A percentile compares a stretch with the other conserved stretches of the same genome.
phyloP scores from a whole-genome alignment of 306 rosid species.

The Coriaria nepalensis region DNA sequence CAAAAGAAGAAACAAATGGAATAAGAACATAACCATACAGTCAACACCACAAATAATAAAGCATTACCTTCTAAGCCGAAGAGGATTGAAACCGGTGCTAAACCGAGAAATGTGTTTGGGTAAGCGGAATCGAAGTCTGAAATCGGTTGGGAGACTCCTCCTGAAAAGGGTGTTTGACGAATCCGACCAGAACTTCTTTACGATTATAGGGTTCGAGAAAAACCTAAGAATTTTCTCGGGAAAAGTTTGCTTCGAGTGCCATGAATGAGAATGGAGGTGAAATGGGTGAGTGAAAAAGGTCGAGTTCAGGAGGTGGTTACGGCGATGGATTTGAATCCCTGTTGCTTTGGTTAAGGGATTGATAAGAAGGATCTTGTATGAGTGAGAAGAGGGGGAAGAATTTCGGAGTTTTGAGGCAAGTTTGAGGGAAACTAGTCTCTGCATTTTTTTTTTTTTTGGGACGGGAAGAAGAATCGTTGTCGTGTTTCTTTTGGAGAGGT shows the following conservation, averaged over 20 bases:
- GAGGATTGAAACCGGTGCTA: slow-evolving; percentile 12
- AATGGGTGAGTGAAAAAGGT: slow-evolving; percentile 15
- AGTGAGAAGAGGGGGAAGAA: slow-evolving; percentile 12
- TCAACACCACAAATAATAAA: slow-evolving; percentile 1
- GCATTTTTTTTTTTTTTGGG: slow-evolving; percentile 30
- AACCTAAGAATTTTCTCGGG: slow-evolving; percentile 21
- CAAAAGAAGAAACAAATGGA: slow-evolving; percentile 21
- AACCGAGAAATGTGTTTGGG: slow-evolving; percentile 19
- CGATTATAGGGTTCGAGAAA: slow-evolving; percentile 27
- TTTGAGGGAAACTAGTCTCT: slow-evolving; percentile 24
- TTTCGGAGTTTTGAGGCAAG: slow-evolving; percentile 23
- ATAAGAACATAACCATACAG: slow-evolving; percentile 3
- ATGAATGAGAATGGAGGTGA: slow-evolving; percentile 21
- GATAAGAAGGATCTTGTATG: slow-evolving; percentile 13
- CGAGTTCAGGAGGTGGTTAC: slow-evolving; percentile 19
- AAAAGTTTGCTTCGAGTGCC: slow-evolving; percentile 21
- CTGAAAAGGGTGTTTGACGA: slow-evolving; percentile 27
- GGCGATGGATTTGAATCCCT: slow-evolving; percentile 13
- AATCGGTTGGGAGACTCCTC: slow-evolving; percentile 17
- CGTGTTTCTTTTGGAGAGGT: no score
- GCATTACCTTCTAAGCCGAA: slow-evolving; percentile 36
- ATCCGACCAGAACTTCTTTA: slow-evolving; percentile 13
- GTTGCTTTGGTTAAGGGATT: slow-evolving; percentile 23
- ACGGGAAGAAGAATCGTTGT: not conserved
- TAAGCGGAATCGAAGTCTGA: slow-evolving; percentile 23